Percentiles rank a stretch among this genome's conserved stretches.
Evolutionary conservation across 2,329 filamentous ascomycete genomes (phyloP).

Genomic region (Fusarium udum): DNA sequence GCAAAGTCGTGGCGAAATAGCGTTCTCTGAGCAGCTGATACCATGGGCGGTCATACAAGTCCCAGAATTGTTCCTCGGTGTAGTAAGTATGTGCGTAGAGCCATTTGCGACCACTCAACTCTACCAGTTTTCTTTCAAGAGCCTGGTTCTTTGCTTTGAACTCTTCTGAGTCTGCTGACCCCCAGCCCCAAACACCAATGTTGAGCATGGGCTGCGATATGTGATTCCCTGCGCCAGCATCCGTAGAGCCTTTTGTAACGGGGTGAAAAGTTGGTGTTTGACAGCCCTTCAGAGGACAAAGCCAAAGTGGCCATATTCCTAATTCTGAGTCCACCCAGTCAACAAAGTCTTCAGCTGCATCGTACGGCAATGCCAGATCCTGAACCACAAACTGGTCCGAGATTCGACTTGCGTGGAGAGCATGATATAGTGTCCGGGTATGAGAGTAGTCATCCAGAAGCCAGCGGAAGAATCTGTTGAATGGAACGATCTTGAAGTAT

Average conservation of each 20-base stretch:
- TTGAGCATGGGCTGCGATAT: conserved; percentile 58
- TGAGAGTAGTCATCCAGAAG: conserved; percentile 69
- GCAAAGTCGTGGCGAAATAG: conserved; percentile 66
- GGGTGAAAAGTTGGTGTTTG: conserved; percentile 41
- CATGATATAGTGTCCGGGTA: conserved; percentile 69
- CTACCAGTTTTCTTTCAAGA: conserved; percentile 70
- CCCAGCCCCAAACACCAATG: conserved; percentile 78
- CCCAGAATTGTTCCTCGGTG: conserved; percentile 71
- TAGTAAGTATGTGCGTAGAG: conserved; percentile 85
- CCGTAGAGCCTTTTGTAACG: fast-evolving
- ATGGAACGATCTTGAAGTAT: conserved; percentile 60
- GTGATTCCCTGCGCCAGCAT: fast-evolving
- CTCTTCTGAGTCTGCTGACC: conserved; percentile 57
- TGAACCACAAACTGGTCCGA: conserved; percentile 68
- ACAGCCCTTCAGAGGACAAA: conserved; percentile 38
- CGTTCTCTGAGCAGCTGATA: conserved; percentile 69
- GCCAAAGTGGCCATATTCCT: conserved; percentile 44
- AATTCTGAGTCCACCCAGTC: conserved; percentile 43
- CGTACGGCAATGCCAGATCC: conserved; percentile 67
- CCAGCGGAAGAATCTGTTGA: conserved; percentile 67
- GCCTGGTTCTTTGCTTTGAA: conserved; percentile 73
- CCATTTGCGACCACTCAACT: conserved; percentile 80
- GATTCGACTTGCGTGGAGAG: conserved; percentile 66
- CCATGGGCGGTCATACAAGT: conserved; percentile 63
- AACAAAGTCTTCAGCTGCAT: conserved; percentile 50